Base-by-base conservation (phyloP, 2,329 filamentous ascomycete genomes). In the Neopestalotiopsis sp. region DNA sequence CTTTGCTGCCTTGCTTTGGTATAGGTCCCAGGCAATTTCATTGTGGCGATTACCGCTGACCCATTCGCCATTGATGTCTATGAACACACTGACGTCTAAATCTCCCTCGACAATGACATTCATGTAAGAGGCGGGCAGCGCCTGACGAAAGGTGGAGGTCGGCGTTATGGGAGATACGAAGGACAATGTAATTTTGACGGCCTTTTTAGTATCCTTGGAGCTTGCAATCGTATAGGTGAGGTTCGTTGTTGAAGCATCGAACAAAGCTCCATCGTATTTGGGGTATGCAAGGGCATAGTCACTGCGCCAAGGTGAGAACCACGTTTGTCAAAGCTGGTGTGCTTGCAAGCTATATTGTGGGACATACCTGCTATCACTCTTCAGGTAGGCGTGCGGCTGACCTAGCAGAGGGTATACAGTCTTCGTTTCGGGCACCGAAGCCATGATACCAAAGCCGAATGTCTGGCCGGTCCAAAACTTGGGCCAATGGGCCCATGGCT, bases 401-500 rank as follows among this genome's bases (percentile, higher is more conserved):
- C 86, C 86, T n/a, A 88, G 79, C 30, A 88, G 77, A 28, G 86
- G 85, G 70, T 85, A 88, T 42, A 86, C 81, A 7, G 78, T 80
- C 40, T 78, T 76, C 3, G 80, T 79, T 5, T 79, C 77, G 0
- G 83, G 82, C 32, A 86, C 79, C 1, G 81, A 79, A 30, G 83
- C 84, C 81, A 88, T 84, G 58, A 86, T 78, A 3, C 84, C 84
- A 73, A 88, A 85, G 13, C 85, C 86, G 66, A 87, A 77, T 14
- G 74, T 76, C 28, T 73, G 75, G 42, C 92, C 92, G 6, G 91
- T 93, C 86, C 91, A 95, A 79, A 95, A 94, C 79, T 95, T 95
- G 30, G 94, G 94, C 94, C 94, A 97, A 81, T 89, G 88, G 67
- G 89, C 87, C 94, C 94, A 97, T 1, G 94, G 94, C 61, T 86